phyloP scores from a whole-genome alignment of 805 yeast species.

The Cyberlindnera mississippiensis region DNA sequence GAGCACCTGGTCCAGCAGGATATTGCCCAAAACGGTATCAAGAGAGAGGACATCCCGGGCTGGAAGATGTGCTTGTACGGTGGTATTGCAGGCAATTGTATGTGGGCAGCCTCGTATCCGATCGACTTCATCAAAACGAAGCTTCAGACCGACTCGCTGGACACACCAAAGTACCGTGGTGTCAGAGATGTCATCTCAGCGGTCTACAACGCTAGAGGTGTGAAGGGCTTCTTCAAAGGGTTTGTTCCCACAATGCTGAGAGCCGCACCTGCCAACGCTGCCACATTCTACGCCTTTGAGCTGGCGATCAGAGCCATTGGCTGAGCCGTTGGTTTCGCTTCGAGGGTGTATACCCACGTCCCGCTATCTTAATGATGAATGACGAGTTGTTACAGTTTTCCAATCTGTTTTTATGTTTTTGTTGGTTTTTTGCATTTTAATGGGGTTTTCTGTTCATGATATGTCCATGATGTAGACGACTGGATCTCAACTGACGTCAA shows the following conservation, averaged over 20 bases:
- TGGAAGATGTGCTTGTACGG: constrained; percentile 87
- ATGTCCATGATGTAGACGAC: no score
- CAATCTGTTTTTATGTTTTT: no score
- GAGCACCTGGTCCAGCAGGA: constrained; percentile 79
- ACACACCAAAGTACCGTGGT: constrained; percentile 54
- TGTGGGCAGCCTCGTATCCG: constrained; percentile 90
- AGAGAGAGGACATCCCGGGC: constrained; percentile 76
- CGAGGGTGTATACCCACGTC: no score
- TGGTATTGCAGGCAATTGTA: constrained; percentile 81
- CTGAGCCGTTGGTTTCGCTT: no score
- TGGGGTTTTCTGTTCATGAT: no score
- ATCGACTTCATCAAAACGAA: constrained; percentile 88
- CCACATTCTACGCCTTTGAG: constrained; percentile 93
- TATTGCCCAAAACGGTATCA: constrained; percentile 38
- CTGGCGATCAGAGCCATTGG: constrained; percentile 60
- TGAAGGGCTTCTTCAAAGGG: constrained; percentile 81
- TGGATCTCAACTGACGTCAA: no score
- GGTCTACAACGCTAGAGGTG: constrained; percentile 56
- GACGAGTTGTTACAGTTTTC: no score
- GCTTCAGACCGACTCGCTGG: constrained; percentile 69
- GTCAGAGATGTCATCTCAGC: constrained; percentile 54
- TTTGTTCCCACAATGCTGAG: constrained; percentile 88
- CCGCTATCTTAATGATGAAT: no score
- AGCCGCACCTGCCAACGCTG: constrained; percentile 98
- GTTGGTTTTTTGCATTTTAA: no score